A percentile compares a stretch with the other conserved stretches of the same genome.
Conservation (phyloP, 768 basidiomycete species). For the Termitomyces sp. region DNA sequence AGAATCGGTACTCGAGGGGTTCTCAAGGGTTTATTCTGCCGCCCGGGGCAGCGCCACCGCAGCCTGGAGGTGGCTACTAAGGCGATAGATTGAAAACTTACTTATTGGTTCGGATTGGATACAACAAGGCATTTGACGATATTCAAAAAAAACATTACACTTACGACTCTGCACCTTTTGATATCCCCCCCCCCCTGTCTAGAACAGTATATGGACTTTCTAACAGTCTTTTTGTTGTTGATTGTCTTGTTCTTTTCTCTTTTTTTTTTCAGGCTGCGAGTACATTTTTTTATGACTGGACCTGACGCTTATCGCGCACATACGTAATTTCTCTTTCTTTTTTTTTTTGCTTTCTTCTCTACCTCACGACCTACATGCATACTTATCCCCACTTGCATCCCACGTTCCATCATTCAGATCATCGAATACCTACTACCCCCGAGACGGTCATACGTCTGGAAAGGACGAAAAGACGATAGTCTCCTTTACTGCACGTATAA, state of each 20-base stretch:
- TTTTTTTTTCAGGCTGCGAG: not conserved
- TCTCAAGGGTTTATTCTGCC: constrained; percentile 7
- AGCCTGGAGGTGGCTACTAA: not conserved
- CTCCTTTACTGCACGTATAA: not conserved
- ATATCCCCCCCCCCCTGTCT: not conserved
- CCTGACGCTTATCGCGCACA: not conserved
- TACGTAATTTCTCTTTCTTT: not conserved
- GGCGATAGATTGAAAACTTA: not conserved
- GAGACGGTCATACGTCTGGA: not conserved
- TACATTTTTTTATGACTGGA: not conserved
- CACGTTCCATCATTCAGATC: not conserved
- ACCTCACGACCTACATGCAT: not conserved
- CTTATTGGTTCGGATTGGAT: not conserved
- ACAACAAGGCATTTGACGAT: not conserved
- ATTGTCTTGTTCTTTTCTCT: not conserved
- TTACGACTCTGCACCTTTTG: not conserved
- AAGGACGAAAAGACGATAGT: not conserved
- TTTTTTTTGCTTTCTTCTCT: not conserved
- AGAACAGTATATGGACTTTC: not conserved
- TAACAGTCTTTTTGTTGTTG: not conserved
- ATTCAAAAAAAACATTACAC: not conserved
- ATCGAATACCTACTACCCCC: not conserved
- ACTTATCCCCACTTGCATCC: not conserved
- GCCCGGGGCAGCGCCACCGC: not conserved
- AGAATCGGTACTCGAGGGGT: constrained; percentile 11